Percentiles rank a stretch among this genome's conserved stretches.
phyloP scores from a whole-genome alignment of 129 eudicot species.

The Cynara cardunculus region DNA sequence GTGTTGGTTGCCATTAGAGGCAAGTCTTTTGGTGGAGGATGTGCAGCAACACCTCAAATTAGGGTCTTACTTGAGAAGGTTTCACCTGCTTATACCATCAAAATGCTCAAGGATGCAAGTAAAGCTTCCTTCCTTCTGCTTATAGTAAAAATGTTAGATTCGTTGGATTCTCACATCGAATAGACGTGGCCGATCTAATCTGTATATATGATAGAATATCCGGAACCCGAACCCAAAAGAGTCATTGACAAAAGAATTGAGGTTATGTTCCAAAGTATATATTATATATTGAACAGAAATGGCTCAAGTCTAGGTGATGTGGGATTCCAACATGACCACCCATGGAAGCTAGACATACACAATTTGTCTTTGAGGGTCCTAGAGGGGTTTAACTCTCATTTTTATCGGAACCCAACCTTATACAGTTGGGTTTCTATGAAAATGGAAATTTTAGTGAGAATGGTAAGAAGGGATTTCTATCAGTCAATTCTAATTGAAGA shows the following conservation, averaged over 20 bases:
- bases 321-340: not conserved
- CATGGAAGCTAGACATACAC: not conserved
- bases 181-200: not conserved
- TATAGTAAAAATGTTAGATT: not conserved
- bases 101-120: constrained; percentile 76
- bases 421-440: too few species aligned
- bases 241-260: not conserved
- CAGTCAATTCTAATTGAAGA: too few species aligned
- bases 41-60: constrained; percentile 35
- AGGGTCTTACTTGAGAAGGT: constrained; percentile 42
- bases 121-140: constrained; percentile 3
- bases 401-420: too few species aligned
- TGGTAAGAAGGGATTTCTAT: too few species aligned
- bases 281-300: too few species aligned
- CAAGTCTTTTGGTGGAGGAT: constrained; percentile 29
- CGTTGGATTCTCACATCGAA: not conserved
- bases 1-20: constrained; percentile 43
- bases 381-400: too few species aligned
- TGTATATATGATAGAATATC: not conserved
- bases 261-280: not conserved
- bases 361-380: too few species aligned
- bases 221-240: not conserved
- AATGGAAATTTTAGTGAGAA: too few species aligned
- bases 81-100: constrained; percentile 45
- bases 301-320: not conserved